Base-by-base conservation (phyloP, 2,329 filamentous ascomycete species). In the Chaetomium olivaceum region DNA sequence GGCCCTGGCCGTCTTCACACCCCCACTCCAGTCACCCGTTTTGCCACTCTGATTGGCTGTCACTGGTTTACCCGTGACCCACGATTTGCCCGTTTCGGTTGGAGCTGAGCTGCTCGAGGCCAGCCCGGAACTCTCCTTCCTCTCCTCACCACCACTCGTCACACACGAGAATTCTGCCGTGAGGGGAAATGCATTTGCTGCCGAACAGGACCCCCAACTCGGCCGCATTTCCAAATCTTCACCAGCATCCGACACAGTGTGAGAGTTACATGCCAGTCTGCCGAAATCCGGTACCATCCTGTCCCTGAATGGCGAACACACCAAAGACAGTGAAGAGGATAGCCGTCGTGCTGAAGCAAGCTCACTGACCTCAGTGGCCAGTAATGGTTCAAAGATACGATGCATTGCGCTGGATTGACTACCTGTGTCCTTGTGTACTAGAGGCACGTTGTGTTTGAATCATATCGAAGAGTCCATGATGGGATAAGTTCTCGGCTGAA, bases 1-100 rank as follows among this genome's bases (percentile, higher is more conserved):
- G 64, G 59, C 60, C 63, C 66, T 69, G 68, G 63, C 59, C 59
- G 21, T 21, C 39, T 63, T 65, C 62, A 65, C 63, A 36, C 14
- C 58, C 19, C 61, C 61, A 62, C 59, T 27, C 39, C 19, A 21
- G 21, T 36, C 31, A 33, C 7, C 50, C 50, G n/a, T 23, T 8
- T 11, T 3, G 2, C 16, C 9, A 14, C 29, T 14, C 5, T 66
- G 43, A 68, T 70, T 70, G 65, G 66, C 55, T 62, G 62, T 61
- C 50, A 52, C 48, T 31, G 14, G 11, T 48, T 58, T 50, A 54
- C 52, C 65, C 58, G 55, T 63, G 56, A 39, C 60, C 68, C 66
- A 67, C 62, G 31, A 58, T 16, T 59, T 66, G 39, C 66, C 63
- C 31, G 21, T 58, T 65, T 8, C 25, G 58, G 67, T 56, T 43